A percentile compares a stretch with the other conserved stretches of the same genome.
phyloP scores from a whole-genome alignment of 2,329 filamentous ascomycete species.

The Chalaropsis ovoidea region DNA sequence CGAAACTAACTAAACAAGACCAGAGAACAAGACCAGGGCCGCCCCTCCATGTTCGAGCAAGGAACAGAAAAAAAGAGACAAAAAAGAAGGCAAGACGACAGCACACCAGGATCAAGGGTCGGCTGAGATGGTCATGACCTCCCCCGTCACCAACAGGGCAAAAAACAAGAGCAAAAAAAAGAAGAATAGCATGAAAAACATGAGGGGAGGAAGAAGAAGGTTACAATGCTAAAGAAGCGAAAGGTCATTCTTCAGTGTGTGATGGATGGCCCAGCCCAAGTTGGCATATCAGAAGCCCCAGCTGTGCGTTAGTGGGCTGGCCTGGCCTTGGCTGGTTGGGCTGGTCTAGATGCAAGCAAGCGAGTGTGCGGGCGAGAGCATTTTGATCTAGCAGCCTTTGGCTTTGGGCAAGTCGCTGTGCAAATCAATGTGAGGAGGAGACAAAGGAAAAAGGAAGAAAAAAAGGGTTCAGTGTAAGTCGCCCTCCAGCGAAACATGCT shows the following conservation, averaged over 20 bases:
- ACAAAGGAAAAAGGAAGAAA: slow-evolving; percentile 9
- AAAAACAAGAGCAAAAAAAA: neutral
- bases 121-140: neutral
- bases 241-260: slow-evolving; percentile 5
- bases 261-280: neutral
- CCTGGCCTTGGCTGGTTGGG: neutral
- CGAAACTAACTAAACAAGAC: slow-evolving; percentile 1
- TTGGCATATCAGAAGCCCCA: neutral
- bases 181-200: neutral
- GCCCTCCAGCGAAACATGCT: neutral
- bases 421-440: neutral
- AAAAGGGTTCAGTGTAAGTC: slow-evolving; percentile 1
- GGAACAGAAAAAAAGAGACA: slow-evolving; percentile 5
- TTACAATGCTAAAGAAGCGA: slow-evolving; percentile 5
- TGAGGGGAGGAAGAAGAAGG: neutral
- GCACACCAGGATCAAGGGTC: slow-evolving; percentile 1
- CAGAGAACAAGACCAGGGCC: neutral
- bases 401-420: neutral
- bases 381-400: neutral
- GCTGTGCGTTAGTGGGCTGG: neutral
- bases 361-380: neutral
- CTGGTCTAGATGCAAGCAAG: slow-evolving; percentile 15
- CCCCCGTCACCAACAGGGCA: slow-evolving; percentile 2
- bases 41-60: neutral
- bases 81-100: slow-evolving; percentile 10